phyloP scores from a whole-genome alignment of 2,329 filamentous ascomycete species.

The Capronia coronata region DNA sequence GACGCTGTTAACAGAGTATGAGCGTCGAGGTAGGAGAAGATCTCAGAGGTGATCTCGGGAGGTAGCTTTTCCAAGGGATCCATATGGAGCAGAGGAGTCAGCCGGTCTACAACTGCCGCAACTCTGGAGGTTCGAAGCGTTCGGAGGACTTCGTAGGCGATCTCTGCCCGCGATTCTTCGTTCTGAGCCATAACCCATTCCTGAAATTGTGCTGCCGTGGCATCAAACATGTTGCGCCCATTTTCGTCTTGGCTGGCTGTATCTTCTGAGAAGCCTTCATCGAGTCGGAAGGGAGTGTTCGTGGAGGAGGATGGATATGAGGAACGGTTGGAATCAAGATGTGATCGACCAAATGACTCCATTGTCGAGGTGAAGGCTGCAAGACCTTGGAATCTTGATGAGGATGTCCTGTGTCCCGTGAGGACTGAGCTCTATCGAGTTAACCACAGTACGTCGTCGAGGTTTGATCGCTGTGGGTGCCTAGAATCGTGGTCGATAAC shows the following conservation, averaged over 20 bases:
- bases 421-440: too few species aligned
- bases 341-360: conserved; percentile 6
- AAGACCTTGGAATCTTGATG: not conserved
- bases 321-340: conserved; percentile 3
- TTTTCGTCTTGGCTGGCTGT: conserved; percentile 38
- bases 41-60: conserved; percentile 81
- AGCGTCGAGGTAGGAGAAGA: conserved; percentile 79
- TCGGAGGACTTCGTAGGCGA: conserved; percentile 70
- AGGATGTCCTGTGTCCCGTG: not conserved
- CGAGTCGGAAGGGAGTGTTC: conserved; percentile 51
- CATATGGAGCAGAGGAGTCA: conserved; percentile 81
- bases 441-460: not conserved
- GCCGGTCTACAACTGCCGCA: conserved; percentile 68
- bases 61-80: conserved; percentile 83
- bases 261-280: conserved; percentile 85
- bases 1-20: conserved; percentile 73
- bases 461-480: too few species aligned
- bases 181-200: conserved; percentile 50
- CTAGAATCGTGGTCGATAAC: not conserved
- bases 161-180: conserved; percentile 56
- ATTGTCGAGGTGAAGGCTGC: conserved; percentile 1
- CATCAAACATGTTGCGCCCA: conserved; percentile 32
- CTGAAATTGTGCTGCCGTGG: conserved; percentile 43
- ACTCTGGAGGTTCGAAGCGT: conserved; percentile 74
- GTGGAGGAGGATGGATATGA: conserved; percentile 12